Evolutionary conservation across 768 basidiomycete genomes (phyloP).

Genomic region (Phlebiopsis gigantea): DNA sequence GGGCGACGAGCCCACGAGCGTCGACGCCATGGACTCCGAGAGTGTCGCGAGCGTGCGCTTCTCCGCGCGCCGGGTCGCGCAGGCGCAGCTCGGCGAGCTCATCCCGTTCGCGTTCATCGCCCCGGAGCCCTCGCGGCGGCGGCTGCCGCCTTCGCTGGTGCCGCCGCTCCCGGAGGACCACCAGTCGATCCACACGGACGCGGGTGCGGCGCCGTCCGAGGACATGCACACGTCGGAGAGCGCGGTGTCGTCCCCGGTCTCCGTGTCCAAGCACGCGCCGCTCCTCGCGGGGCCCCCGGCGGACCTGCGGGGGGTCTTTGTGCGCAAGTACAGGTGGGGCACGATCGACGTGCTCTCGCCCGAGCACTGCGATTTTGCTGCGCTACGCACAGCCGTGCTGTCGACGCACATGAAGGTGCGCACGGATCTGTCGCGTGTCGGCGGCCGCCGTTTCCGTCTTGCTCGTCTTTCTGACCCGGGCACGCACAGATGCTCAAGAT

Average conservation of each 20-base stretch:
- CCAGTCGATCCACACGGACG: conserved; percentile 26
- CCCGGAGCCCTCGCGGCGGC: conserved; percentile 40
- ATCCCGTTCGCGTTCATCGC: conserved; percentile 80
- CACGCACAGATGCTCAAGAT: conserved; percentile 68
- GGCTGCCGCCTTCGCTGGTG: neutral
- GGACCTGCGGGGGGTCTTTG: conserved; percentile 69
- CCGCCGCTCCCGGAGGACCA: conserved; percentile 22
- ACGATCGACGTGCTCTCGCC: conserved; percentile 83
- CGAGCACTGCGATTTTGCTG: conserved; percentile 82
- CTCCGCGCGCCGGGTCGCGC: conserved; percentile 64
- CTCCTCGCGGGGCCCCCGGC: conserved; percentile 56
- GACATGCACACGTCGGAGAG: conserved; percentile 36
- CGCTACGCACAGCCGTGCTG: conserved; percentile 76
- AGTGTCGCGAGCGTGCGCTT: conserved; percentile 75
- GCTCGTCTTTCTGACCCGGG: neutral
- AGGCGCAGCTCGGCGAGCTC: conserved; percentile 48
- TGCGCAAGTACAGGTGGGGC: conserved; percentile 83
- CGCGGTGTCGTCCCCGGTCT: conserved; percentile 19
- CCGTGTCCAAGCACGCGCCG: conserved; percentile 23
- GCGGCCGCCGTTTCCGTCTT: neutral
- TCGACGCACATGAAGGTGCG: conserved; percentile 82
- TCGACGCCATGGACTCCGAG: conserved; percentile 56
- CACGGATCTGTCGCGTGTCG: too few relatives aligned
- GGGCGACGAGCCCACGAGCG: conserved; percentile 47
- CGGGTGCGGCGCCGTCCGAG: conserved; percentile 34